Base-by-base conservation (phyloP, 768 basidiomycete genomes). In the Vishniacozyma victoriae region DNA sequence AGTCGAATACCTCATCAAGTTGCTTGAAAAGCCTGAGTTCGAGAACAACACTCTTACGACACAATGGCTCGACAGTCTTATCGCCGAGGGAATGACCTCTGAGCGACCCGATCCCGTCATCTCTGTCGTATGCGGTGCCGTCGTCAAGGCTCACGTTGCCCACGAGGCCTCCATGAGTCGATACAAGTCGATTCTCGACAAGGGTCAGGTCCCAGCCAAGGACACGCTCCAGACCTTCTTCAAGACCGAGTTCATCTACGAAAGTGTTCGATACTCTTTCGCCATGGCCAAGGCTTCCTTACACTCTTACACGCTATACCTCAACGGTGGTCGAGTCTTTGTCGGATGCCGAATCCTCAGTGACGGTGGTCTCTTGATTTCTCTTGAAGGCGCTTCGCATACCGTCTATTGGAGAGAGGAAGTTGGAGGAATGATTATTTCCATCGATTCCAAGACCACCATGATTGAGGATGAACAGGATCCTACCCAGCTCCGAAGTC, bases 391-490 rank as follows among this genome's bases (percentile, higher is more conserved):
- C 47, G 86, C 85, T 68, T 92, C 90, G 71, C 95, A 99, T 74
- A 92, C 95, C 19, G 79, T 95, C 44, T 99, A 99, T 74, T 97
- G 89, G 90, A 79, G 89, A 46, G 95, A 96, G 72, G 95, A 99
- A 76, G 95, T 97, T 45, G 95, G 91, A 46, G 87, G 89, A 7
- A 76, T 91, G 59, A 65, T 58, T 77, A 87, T 57, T 71, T 97
- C 67, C 83, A 84, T 99, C 51, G 93, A 99, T 74, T 80, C 90
- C 44, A 93, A 96, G 79, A 99, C 95, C 14, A 95, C 92, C 71
- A 78, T 96, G 75, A 91, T 99, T 60, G 95, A 96, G 73, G 92
- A 97, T 74, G 95, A 99, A 78, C 96, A 96, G 62, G 95, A 99
- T 65, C 95, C 95, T 14, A 99, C 95, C 19, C 93, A 97, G 72